Conservation (phyloP, 169 alveolate species). For the Ichthyophthirius multifiliis region DNA sequence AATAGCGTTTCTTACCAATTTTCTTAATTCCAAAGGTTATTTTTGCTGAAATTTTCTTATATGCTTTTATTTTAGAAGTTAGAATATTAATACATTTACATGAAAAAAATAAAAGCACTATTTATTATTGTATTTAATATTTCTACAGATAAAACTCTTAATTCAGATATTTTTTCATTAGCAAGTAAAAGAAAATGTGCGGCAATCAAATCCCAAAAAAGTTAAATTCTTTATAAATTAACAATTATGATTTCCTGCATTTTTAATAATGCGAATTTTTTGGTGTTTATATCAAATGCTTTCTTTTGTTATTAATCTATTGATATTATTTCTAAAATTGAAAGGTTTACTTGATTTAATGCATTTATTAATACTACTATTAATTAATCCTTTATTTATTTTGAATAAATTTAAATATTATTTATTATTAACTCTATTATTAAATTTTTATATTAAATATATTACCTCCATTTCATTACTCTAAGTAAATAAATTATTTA, state of each 20-base stretch:
- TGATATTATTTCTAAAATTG: not conserved
- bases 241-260: not conserved
- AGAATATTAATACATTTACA: not conserved
- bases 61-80: no score
- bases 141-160: not conserved
- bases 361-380: not conserved
- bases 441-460: not conserved
- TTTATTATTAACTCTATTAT: no score
- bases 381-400: not conserved
- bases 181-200: not conserved
- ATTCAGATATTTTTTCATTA: not conserved
- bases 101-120: not conserved
- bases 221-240: not conserved
- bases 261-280: not conserved
- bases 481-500: not conserved
- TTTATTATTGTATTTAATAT: not conserved
- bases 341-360: not conserved
- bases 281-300: not conserved
- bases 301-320: not conserved
- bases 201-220: not conserved
- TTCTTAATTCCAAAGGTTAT: not conserved
- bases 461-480: not conserved
- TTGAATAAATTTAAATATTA: no score
- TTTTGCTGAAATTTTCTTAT: not conserved
- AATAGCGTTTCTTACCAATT: constrained; percentile 1